These are phyloP conservation scores for Hypoxylon fuscum DNA, from an alignment of 495 filamentous ascomycete species.

Conservation along the genomic window DNA sequence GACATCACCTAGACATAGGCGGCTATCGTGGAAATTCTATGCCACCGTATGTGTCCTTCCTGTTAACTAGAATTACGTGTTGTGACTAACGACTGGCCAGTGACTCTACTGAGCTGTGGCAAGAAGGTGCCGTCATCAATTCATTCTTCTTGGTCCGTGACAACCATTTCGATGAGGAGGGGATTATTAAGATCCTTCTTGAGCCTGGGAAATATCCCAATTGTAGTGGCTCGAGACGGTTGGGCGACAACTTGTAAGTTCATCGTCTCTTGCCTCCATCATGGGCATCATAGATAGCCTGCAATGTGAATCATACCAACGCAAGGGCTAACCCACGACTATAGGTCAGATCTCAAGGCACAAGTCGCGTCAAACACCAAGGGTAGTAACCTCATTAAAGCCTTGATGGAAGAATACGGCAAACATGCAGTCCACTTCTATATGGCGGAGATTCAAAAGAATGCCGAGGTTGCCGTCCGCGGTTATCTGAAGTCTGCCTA, in stretches of 20 bases:
- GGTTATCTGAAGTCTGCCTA: slow-evolving; percentile 79
- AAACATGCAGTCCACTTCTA: slow-evolving; percentile 93
- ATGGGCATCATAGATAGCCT: too few species aligned
- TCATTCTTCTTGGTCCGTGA: slow-evolving; percentile 76
- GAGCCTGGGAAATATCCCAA: slow-evolving; percentile 87
- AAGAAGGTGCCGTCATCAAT: slow-evolving; percentile 94
- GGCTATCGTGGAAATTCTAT: slow-evolving; percentile 91
- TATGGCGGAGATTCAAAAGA: slow-evolving; percentile 92
- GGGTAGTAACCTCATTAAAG: slow-evolving; percentile 87
- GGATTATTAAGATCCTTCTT: slow-evolving; percentile 83
- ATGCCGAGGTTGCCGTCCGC: slow-evolving; percentile 88
- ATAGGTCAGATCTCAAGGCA: slow-evolving; percentile 81
- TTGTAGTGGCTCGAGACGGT: slow-evolving; percentile 86
- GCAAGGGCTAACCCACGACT: slow-evolving; percentile 71
- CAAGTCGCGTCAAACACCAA: slow-evolving; percentile 97
- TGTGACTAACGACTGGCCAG: slow-evolving; percentile 18
- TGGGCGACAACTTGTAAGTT: slow-evolving; percentile 83
- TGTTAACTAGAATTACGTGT: slow-evolving; percentile 56
- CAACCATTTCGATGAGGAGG: slow-evolving; percentile 87
- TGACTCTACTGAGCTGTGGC: slow-evolving; percentile 74
- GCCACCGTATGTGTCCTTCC: slow-evolving; percentile 73
- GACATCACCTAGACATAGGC: slow-evolving; percentile 97
- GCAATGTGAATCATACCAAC: too few species aligned
- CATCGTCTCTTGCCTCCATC: slow-evolving; percentile 74
- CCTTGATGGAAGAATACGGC: slow-evolving; percentile 87